Evolutionary conservation across 345 rosid genomes (phyloP).

Genomic region (Arabis alpina): DNA sequence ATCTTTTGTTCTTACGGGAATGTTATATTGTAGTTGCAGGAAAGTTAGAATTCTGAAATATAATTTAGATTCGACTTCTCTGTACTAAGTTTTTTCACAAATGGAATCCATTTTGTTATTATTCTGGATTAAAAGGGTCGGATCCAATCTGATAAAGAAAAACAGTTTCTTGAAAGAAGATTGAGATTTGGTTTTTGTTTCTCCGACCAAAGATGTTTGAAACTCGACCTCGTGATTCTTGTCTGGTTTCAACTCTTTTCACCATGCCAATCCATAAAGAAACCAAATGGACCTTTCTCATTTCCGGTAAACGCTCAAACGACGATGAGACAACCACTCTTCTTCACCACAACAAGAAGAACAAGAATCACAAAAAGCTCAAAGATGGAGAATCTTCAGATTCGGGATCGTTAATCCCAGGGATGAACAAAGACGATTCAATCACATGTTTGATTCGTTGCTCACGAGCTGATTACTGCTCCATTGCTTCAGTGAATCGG

Average conservation of each 20-base stretch:
- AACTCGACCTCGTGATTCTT: conserved; percentile 44
- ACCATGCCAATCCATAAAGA: conserved; percentile 37
- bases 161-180: background rate
- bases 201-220: conserved; percentile 35
- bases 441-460: conserved; percentile 63
- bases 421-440: conserved; percentile 67
- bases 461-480: conserved; percentile 66
- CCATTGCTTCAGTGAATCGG: conserved; percentile 49
- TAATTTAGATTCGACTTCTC: conserved; percentile 11
- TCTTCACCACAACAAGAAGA: conserved; percentile 28
- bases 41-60: conserved; percentile 5
- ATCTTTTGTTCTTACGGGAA: background rate
- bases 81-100: background rate
- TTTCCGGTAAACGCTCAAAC: conserved; percentile 33
- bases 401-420: conserved; percentile 53
- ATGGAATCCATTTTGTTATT: conserved; percentile 24
- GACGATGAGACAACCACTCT: conserved; percentile 31
- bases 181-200: background rate
- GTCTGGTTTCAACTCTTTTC: conserved; percentile 43
- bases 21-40: conserved; percentile 17
- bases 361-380: conserved; percentile 10
- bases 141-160: conserved; percentile 32
- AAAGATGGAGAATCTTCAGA: conserved; percentile 43
- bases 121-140: conserved; percentile 10
- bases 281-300: conserved; percentile 37